Evolutionary conservation across 2,329 filamentous ascomycete species (phyloP).

Genomic region (Mycocentrospora acerina): DNA sequence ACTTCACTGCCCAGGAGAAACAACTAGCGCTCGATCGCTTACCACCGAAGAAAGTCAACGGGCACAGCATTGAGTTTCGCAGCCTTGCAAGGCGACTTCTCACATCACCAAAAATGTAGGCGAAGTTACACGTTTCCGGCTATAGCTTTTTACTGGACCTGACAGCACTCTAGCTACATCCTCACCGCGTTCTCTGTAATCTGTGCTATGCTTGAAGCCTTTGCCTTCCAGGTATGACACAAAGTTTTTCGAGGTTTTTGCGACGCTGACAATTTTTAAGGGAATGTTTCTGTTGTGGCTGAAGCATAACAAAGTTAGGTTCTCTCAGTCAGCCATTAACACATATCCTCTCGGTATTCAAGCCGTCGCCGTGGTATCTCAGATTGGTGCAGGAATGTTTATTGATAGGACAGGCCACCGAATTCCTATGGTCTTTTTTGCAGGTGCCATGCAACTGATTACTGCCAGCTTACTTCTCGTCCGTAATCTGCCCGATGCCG

Average conservation of each 20-base stretch:
- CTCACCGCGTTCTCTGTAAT: slow-evolving; percentile 41
- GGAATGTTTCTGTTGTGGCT: slow-evolving; percentile 25
- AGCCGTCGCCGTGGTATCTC: slow-evolving; percentile 56
- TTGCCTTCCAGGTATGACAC: slow-evolving; percentile 15
- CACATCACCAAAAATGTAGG: slow-evolving; percentile 14
- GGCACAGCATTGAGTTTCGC: slow-evolving; percentile 18
- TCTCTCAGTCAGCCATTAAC: slow-evolving; percentile 52
- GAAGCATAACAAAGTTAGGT: slow-evolving; percentile 16
- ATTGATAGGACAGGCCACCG: slow-evolving; percentile 40
- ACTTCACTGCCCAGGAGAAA: slow-evolving; percentile 18
- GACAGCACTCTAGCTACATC: no score
- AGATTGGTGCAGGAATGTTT: slow-evolving; percentile 35
- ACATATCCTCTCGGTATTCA: slow-evolving; percentile 60
- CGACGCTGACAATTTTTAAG: background rate
- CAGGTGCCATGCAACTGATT: slow-evolving; percentile 34
- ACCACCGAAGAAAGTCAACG: slow-evolving; percentile 20
- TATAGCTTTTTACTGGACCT: background rate
- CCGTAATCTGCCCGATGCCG: slow-evolving; percentile 30
- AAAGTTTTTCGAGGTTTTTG: background rate
- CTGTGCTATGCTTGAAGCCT: slow-evolving; percentile 38
- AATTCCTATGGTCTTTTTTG: slow-evolving; percentile 37
- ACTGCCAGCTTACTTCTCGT: slow-evolving; percentile 34
- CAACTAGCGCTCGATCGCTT: slow-evolving; percentile 19
- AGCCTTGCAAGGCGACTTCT: slow-evolving; percentile 21
- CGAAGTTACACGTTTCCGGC: background rate